Base-by-base conservation (phyloP, 805 yeast genomes). In the Cyberlindnera saturnus region DNA sequence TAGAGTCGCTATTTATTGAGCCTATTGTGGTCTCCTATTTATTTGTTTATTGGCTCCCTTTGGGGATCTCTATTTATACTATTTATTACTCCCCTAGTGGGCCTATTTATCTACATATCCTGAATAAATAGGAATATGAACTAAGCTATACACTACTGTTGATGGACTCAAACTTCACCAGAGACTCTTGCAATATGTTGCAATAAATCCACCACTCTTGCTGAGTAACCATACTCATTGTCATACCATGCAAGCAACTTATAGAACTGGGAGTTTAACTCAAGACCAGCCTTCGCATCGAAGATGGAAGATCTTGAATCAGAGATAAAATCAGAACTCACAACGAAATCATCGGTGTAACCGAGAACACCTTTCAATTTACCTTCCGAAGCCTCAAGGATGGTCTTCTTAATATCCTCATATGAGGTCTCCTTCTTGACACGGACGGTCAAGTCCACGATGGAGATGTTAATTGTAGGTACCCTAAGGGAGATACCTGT, bases 231-330 rank as follows among this genome's bases (percentile, higher is more conserved):
- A 76, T 69, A 88, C 77, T 88, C 96, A 74, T 88, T 88, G 71
- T 88, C 96, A 81, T 88, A 88, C 96, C 96, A 88, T 49, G 95
- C 78, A 71, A 87, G 75, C 65, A 88, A 78, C 81, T 88, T 88
- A 73, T 86, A 93, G 70, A 88, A 88, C 62, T 82, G 80, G 67
- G 88, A 87, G 69, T 88, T 82, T 64, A 88, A 75, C 64, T 80
- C 75, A 71, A 87, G 85, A 75, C 96, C 95, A 53, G 96, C 96
- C 75, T 77, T 78, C 58, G 91, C 85, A 68, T 88, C 96, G 65
- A 85, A 88, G 78, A 86, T 85, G 46, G 93, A 84, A 41, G 96
- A 87, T 79, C 81, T 83, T 56, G 75, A 58, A 70, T 87, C 91
- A 57, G 88, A 79, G 62, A 84, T 69, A 81, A 88, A 88, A 73